A percentile compares a stretch with the other conserved stretches of the same genome.
Evolutionary conservation across 192 early-diverging fungal genomes (phyloP).

Genomic region (Entrophospora sp.): DNA sequence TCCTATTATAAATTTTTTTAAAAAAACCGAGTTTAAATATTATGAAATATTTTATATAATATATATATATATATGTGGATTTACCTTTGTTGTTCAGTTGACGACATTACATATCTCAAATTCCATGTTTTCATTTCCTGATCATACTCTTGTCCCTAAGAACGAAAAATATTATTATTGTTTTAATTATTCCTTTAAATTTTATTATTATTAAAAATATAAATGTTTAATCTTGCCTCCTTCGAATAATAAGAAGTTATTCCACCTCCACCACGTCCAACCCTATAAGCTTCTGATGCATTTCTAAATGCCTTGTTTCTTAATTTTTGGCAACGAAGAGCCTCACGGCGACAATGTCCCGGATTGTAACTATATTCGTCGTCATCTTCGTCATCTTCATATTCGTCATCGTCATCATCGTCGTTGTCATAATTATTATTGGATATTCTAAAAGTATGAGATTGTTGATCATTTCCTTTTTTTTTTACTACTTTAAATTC

Average conservation of each 20-base stretch:
- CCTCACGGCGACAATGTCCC: conserved; percentile 34
- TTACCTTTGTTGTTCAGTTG: conserved; percentile 26
- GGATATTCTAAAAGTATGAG: conserved; percentile 20
- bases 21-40: not conserved
- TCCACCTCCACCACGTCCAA: conserved; percentile 34
- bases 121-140: conserved; percentile 41
- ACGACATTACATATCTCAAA: conserved; percentile 45
- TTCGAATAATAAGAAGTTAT: conserved; percentile 44
- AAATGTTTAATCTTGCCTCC: conserved; percentile 23
- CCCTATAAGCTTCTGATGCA: conserved; percentile 33
- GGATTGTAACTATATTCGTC: conserved; percentile 40
- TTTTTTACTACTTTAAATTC: too few relatives aligned
- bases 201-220: not conserved
- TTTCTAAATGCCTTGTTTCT: conserved; percentile 44
- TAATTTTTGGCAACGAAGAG: conserved; percentile 24
- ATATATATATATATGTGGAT: not conserved
- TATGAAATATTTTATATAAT: not conserved
- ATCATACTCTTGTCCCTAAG: conserved; percentile 30
- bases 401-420: conserved; percentile 25
- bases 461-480: too few relatives aligned
- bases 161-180: not conserved
- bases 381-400: conserved; percentile 32
- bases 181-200: not conserved
- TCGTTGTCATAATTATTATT: conserved; percentile 12
- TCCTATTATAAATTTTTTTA: conserved; percentile 30